Conservation (phyloP, 352 stramenopile genomes). For the Paralagenidium karlingii region DNA sequence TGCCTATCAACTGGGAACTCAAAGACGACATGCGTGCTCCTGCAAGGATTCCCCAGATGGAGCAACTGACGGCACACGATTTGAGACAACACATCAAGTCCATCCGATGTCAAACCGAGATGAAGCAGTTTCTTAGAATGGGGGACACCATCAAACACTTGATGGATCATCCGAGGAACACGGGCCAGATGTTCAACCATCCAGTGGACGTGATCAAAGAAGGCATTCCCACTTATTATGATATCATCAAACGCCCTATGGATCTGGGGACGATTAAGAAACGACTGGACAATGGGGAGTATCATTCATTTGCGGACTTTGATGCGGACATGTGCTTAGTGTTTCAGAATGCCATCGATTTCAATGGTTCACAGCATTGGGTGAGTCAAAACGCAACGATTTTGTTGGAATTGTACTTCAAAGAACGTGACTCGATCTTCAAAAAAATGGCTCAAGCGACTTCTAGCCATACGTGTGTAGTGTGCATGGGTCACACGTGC, state of each 20-base stretch:
- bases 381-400: conserved; percentile 58
- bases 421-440: conserved; percentile 71
- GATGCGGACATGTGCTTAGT: conserved; percentile 67
- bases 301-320: conserved; percentile 79
- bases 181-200: conserved; percentile 54
- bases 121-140: conserved; percentile 52
- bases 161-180: conserved; percentile 62
- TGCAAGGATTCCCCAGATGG: not conserved
- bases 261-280: conserved; percentile 84
- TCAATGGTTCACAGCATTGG: conserved; percentile 69
- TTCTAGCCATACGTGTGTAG: conserved; percentile 26
- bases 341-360: conserved; percentile 85
- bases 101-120: conserved; percentile 39
- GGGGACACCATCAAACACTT: conserved; percentile 55
- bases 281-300: conserved; percentile 66
- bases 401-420: conserved; percentile 32
- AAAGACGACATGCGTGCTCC: conserved; percentile 1
- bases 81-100: conserved; percentile 53
- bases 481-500: conserved; percentile 57
- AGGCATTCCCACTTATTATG: conserved; percentile 54
- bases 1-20: conserved; percentile 24
- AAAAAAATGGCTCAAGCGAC: conserved; percentile 25
- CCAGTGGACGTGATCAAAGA: conserved; percentile 61
- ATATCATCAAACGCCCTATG: conserved; percentile 75
- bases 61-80: conserved; percentile 38